Evolutionary conservation across 805 yeast genomes (phyloP), one percentile per base, ranked within the genome.

Genomic region (Pichia scutulata): DNA sequence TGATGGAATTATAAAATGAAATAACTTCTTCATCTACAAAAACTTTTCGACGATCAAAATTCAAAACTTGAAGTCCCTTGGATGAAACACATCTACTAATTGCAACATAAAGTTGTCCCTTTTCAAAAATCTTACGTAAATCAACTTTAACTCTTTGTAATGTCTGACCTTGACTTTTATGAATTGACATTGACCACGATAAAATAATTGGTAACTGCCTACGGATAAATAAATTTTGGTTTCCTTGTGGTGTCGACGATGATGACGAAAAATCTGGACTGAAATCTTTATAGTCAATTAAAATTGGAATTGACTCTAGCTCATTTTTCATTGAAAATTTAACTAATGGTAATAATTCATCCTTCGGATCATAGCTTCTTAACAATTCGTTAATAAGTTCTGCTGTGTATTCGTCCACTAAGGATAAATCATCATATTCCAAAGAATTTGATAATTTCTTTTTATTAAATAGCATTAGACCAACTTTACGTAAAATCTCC

Each of bases 101-200:
- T 0, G 95, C 93, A 36, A 86, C 93, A 59, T 86, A 86, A 4
- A 84, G 89, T 59, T 86, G 95, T 21, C 95, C 95, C 49, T 80
- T 84, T 63, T 86, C 95, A 57, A 86, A 86, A 24, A 80, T 76
- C 55, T 73, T 77, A 24, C 76, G 70, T 44, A 86, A 65, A 59
- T 86, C 90, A 13, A 86, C 88, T 54, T 77, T 79, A 3, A 86
- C 81, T 54, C 87, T 65, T 41, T 78, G 81, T 43, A 86, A 73
- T 0, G 95, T 85, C 67, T 86, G 95, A 2, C 95, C 95, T 63
- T 86, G 95, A 0, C 93, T 80, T 62, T 86, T 86, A 61, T 86
- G 95, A 46, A 86, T 86, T 0, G 93, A 86, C 57, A 86, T 64
- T 0, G 95, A 89, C 93, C 93, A 86, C 23, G 93, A 81, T 37